These are phyloP conservation scores for Beauveria pseudobassiana DNA, from an alignment of 2,329 filamentous ascomycete species.

Conservation along the genomic window DNA sequence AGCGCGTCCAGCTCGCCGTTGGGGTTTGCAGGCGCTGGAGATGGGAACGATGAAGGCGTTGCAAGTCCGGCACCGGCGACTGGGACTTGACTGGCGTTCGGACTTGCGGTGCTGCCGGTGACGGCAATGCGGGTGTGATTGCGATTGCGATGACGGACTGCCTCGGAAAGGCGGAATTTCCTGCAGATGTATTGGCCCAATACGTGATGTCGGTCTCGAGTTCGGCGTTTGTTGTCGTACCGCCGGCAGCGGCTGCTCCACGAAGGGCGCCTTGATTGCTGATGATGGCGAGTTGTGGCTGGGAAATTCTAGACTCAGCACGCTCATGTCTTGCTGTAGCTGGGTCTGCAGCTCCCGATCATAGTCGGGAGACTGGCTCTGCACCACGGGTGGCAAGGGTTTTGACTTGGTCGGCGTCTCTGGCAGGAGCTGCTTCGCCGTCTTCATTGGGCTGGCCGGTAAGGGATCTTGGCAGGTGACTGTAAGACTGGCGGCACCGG, in stretches of 20 bases:
- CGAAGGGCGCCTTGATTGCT: constrained; percentile 15
- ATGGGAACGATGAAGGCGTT: constrained; percentile 45
- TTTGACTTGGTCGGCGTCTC: constrained; percentile 41
- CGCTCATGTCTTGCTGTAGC: constrained; percentile 54
- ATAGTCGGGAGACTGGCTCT: constrained; percentile 49
- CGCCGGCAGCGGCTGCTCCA: constrained; percentile 14
- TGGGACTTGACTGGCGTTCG: constrained; percentile 22
- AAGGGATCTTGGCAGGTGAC: constrained; percentile 53
- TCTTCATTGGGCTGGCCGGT: constrained; percentile 36
- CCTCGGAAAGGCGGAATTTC: constrained; percentile 51
- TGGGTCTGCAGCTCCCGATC: constrained; percentile 55
- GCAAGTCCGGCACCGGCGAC: constrained; percentile 24
- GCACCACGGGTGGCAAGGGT: constrained; percentile 38
- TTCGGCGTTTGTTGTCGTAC: constrained; percentile 19
- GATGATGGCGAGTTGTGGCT: constrained; percentile 14
- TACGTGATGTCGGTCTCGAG: constrained; percentile 29
- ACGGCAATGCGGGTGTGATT: constrained; percentile 16
- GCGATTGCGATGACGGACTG: constrained; percentile 23
- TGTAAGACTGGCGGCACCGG: constrained; percentile 29
- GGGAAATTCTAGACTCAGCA: constrained; percentile 40
- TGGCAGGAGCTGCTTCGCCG: constrained; percentile 23
- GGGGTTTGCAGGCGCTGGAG: constrained; percentile 47
- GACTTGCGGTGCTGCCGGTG: constrained; percentile 9
- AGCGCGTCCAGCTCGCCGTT: constrained; percentile 75
- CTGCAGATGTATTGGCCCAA: constrained; percentile 36